Evolutionary conservation across 2,329 filamentous ascomycete species (phyloP), one percentile per base, ranked within the genome.

Genomic region (Fusarium pseudocircinatum): DNA sequence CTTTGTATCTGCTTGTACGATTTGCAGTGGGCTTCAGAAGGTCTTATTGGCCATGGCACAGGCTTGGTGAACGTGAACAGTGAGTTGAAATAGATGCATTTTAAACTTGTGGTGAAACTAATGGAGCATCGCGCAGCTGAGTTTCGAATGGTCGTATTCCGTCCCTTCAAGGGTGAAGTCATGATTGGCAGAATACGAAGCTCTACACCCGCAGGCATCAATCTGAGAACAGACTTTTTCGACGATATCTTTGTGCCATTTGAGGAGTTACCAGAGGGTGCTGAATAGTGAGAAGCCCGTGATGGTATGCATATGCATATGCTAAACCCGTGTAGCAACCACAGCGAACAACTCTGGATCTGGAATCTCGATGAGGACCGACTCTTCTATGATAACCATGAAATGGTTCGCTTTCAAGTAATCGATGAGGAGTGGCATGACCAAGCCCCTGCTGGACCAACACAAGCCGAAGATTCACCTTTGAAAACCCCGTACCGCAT

Each of bases 1-100:
- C 91, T 99, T 8, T 98, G 95, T 79, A 92, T 99, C 76, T 96
- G 94, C 80, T 90, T 99, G 77, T 98, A 96, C 84, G 96, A 98
- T 80, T 86, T 99, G 18, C 85, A 97, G 11, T 94, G 93, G 84
- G 91, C 94, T 1, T 97, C 95, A 2, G 96, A 99, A 82, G 96
- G 96, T 36, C 85, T 98, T 32, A 97, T 99, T 75, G 95, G 96
- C 34, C 94, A 98, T 82, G 95, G 96, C 34, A 95, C 92, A 24
- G 96, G 96, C 28, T 89, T 96, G 39, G 95, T 97, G 54, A 97
- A 98, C 78, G 94, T 98, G 49, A 98, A 98, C 80, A 93, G 94
- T 95, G 85, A 66, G 83, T 69, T 9, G 12, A n/a, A 40, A 26
- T 47, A 24, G 39, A 26, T 47, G 42, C 32, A 44, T 32, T 24